These are phyloP conservation scores for Fusarium continuum DNA, from an alignment of 2,329 filamentous ascomycete species.

Conservation along the genomic window DNA sequence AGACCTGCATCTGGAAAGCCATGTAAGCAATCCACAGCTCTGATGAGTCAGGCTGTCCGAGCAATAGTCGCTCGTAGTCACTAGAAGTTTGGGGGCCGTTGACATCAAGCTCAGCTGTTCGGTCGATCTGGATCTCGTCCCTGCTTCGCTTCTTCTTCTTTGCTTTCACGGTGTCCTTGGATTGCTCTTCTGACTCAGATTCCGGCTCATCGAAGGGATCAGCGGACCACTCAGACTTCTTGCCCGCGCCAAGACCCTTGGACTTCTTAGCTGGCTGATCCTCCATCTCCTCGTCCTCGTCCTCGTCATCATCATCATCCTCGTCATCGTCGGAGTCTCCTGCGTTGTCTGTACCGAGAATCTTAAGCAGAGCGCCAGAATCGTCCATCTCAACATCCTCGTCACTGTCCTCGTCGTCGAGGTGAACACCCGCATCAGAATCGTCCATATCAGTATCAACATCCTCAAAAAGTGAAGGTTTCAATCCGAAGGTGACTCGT, in stretches of 20 bases:
- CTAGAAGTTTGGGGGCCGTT: constrained; percentile 88
- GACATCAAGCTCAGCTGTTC: constrained; percentile 89
- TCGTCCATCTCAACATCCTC: constrained; percentile 62
- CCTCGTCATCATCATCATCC: constrained; percentile 49
- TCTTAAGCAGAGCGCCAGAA: constrained; percentile 53
- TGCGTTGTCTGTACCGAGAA: constrained; percentile 58
- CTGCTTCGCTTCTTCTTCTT: constrained; percentile 77
- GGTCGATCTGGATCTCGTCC: constrained; percentile 82
- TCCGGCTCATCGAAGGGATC: constrained; percentile 71
- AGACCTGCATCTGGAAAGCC: constrained; percentile 95
- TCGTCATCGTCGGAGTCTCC: constrained; percentile 54
- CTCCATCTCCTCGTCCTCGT: constrained; percentile 53
- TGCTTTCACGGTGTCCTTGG: constrained; percentile 48
- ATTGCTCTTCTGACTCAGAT: constrained; percentile 56
- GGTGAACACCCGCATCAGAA: constrained; percentile 59
- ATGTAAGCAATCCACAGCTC: constrained; percentile 96
- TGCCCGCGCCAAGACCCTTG: constrained; percentile 59
- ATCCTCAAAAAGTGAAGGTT: constrained; percentile 87
- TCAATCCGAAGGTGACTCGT: constrained; percentile 88
- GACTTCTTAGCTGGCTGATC: constrained; percentile 48
- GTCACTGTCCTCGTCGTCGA: constrained; percentile 59
- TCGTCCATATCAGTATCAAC: constrained; percentile 63
- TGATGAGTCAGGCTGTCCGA: constrained; percentile 93
- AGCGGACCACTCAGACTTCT: constrained; percentile 90
- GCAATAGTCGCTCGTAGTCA: constrained; percentile 92